These are phyloP conservation scores for Lepidium sativum DNA, from an alignment of 345 rosid species.

Conservation along the genomic window DNA sequence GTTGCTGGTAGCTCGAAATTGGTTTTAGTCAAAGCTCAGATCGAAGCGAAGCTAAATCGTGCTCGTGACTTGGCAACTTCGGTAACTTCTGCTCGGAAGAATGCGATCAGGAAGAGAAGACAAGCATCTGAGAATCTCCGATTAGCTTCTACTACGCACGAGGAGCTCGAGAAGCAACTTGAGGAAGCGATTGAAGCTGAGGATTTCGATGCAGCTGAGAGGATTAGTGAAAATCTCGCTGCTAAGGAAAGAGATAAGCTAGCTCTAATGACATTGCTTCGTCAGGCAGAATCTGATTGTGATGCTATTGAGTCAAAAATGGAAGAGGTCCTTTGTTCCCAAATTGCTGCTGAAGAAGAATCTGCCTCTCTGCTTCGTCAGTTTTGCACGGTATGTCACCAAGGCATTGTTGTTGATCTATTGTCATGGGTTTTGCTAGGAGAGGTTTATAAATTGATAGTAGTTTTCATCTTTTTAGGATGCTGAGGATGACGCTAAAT, in stretches of 20 bases:
- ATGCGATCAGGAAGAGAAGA: conserved; percentile 49
- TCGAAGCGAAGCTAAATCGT: conserved; percentile 41
- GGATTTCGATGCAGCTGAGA: conserved; percentile 78
- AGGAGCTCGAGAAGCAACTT: conserved; percentile 56
- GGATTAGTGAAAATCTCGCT: conserved; percentile 63
- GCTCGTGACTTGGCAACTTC: conserved; percentile 49
- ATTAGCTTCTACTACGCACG: conserved; percentile 40
- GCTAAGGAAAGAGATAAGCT: conserved; percentile 43
- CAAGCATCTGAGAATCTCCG: conserved; percentile 50
- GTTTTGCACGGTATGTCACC: conserved; percentile 47
- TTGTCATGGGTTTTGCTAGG: not conserved
- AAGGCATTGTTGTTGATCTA: not conserved
- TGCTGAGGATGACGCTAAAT: conserved; percentile 46
- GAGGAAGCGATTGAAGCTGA: conserved; percentile 81
- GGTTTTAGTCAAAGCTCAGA: conserved; percentile 38
- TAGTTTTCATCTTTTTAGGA: conserved; percentile 32
- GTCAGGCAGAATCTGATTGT: conserved; percentile 55
- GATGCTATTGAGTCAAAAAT: conserved; percentile 55
- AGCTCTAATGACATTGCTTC: conserved; percentile 38
- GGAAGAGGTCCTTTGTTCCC: conserved; percentile 49
- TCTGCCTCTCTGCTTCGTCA: conserved; percentile 49
- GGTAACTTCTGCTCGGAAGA: conserved; percentile 50
- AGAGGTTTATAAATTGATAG: not conserved
- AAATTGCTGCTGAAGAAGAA: conserved; percentile 64
- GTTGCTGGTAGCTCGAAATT: conserved; percentile 11